These are phyloP conservation scores for Bipolaris cookei DNA, from an alignment of 2,329 filamentous ascomycete genomes.

Conservation along the genomic window DNA sequence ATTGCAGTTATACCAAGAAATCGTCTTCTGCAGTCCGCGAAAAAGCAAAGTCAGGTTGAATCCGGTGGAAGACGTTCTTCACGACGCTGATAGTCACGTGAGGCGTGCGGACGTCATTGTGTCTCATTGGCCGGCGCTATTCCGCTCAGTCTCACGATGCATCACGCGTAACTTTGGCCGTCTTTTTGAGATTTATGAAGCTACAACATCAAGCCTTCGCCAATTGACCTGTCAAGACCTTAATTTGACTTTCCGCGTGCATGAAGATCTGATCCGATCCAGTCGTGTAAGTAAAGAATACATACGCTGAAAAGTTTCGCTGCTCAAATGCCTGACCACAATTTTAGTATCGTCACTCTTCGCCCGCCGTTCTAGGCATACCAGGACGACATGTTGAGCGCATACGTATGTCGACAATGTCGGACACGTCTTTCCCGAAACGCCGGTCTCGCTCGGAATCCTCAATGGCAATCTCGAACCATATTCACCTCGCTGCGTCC, in stretches of 20 bases:
- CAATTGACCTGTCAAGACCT: neutral
- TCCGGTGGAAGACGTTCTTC: neutral
- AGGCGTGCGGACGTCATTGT: slow-evolving; percentile 22
- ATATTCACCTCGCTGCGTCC: slow-evolving; percentile 42
- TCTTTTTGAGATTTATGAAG: neutral
- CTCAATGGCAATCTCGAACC: slow-evolving; percentile 42
- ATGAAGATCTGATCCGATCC: neutral
- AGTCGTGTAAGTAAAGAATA: neutral
- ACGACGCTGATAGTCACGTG: slow-evolving; percentile 28
- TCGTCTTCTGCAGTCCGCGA: neutral
- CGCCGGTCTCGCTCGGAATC: slow-evolving; percentile 11
- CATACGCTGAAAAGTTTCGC: slow-evolving; percentile 1
- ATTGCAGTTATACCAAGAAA: neutral
- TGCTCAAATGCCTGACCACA: slow-evolving; percentile 1
- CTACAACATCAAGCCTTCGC: neutral
- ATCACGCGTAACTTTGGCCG: slow-evolving; percentile 3
- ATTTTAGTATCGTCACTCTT: slow-evolving; percentile 4
- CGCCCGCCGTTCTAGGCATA: slow-evolving; percentile 5
- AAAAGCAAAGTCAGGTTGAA: neutral
- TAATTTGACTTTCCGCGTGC: neutral
- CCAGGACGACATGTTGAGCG: slow-evolving; percentile 36
- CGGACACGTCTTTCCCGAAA: slow-evolving; percentile 31
- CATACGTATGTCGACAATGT: slow-evolving; percentile 46
- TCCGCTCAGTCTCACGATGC: slow-evolving; percentile 9
- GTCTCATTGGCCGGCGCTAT: slow-evolving; percentile 17